These are phyloP conservation scores for Trichocladium uniseriatum DNA, from an alignment of 495 filamentous ascomycete species.

Conservation along the genomic window DNA sequence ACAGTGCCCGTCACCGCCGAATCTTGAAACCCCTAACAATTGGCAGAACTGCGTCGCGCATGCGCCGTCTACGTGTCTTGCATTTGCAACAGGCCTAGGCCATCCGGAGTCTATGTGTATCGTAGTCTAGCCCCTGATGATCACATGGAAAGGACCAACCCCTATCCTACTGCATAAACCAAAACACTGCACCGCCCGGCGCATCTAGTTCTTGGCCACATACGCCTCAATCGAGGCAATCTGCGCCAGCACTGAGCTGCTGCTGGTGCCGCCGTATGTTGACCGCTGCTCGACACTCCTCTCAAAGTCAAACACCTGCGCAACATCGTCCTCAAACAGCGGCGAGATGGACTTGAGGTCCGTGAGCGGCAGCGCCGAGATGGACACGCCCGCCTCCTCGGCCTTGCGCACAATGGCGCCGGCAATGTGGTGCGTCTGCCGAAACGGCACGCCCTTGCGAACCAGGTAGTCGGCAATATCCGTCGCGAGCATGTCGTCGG, in stretches of 20 bases:
- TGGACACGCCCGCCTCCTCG: slow-evolving; percentile 59
- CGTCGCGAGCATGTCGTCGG: slow-evolving; percentile 60
- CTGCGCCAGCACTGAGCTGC: slow-evolving; percentile 66
- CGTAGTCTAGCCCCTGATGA: too few relatives aligned
- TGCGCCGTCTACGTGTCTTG: too few relatives aligned
- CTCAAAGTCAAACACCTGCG: slow-evolving; percentile 73
- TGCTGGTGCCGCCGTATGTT: slow-evolving; percentile 75
- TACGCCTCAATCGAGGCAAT: slow-evolving; percentile 32
- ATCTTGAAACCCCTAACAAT: too few relatives aligned
- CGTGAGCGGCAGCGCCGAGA: slow-evolving; percentile 64
- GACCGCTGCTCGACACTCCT: slow-evolving; percentile 74
- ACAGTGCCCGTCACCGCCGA: too few relatives aligned
- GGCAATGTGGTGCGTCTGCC: slow-evolving; percentile 84
- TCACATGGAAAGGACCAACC: too few relatives aligned
- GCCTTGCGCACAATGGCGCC: slow-evolving; percentile 61
- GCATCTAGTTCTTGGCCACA: slow-evolving; percentile 5
- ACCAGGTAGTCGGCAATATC: slow-evolving; percentile 90
- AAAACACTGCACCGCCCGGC: not conserved
- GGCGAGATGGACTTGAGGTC: slow-evolving; percentile 62
- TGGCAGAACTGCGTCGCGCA: too few relatives aligned
- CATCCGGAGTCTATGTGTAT: too few relatives aligned
- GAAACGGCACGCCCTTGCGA: slow-evolving; percentile 74
- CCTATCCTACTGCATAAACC: not conserved
- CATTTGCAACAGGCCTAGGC: too few relatives aligned
- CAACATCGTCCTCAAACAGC: slow-evolving; percentile 69